phyloP scores from a whole-genome alignment of 768 basidiomycete genomes.

The Boletus rex-veris region DNA sequence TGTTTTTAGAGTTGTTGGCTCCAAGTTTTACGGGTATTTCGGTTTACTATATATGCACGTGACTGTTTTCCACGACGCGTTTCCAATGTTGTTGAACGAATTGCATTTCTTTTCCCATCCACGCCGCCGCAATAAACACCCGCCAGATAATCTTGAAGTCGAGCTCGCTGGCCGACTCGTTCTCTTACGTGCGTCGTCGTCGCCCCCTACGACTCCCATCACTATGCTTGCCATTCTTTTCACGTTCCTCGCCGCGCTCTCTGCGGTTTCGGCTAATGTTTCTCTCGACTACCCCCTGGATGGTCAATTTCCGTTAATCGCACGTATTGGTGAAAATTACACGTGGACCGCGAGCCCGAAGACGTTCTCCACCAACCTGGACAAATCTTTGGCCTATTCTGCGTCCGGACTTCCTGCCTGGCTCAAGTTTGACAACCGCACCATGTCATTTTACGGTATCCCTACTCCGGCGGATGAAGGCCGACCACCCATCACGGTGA shows the following conservation, averaged over 20 bases:
- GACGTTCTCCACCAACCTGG: constrained; percentile 59
- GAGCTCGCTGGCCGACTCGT: constrained; percentile 63
- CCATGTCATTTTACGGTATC: constrained; percentile 63
- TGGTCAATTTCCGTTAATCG: constrained; percentile 75
- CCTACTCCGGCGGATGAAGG: constrained; percentile 65
- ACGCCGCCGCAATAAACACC: neutral
- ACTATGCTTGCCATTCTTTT: constrained; percentile 67
- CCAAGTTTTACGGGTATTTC: neutral
- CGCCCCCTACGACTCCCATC: constrained; percentile 48
- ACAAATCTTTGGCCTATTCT: constrained; percentile 46
- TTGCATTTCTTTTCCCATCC: constrained; percentile 9
- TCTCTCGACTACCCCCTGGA: constrained; percentile 58
- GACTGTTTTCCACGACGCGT: constrained; percentile 21
- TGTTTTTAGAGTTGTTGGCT: constrained; percentile 7
- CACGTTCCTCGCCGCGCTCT: constrained; percentile 38
- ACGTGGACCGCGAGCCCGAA: constrained; percentile 62
- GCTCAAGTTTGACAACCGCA: constrained; percentile 66
- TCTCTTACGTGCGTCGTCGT: constrained; percentile 35
- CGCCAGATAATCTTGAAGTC: constrained; percentile 22
- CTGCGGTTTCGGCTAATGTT: constrained; percentile 43
- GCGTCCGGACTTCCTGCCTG: constrained; percentile 64
- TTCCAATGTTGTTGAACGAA: constrained; percentile 9
- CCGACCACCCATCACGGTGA: constrained; percentile 55
- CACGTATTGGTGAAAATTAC: constrained; percentile 60
- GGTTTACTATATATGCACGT: constrained; percentile 19